phyloP scores from a whole-genome alignment of 2,329 filamentous ascomycete species.

The Apiospora kogelbergensis region DNA sequence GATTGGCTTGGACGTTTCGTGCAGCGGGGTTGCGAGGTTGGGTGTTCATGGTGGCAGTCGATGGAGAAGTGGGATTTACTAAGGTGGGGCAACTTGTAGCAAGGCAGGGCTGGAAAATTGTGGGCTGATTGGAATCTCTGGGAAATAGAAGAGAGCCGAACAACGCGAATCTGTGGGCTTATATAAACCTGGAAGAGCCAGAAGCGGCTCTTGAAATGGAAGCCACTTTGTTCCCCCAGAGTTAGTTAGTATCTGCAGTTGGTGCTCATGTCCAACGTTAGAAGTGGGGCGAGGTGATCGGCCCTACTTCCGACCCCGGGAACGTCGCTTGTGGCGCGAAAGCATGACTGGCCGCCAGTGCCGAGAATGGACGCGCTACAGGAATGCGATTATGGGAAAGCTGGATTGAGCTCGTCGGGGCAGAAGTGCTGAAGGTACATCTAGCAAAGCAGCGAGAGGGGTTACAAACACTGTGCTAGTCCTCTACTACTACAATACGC shows the following conservation, averaged over 20 bases:
- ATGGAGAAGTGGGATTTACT: neutral
- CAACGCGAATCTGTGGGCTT: neutral
- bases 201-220: neutral
- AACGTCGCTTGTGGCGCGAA: neutral
- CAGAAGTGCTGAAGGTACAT: neutral
- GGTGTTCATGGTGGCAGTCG: constrained; percentile 17
- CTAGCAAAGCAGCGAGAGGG: neutral
- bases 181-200: neutral
- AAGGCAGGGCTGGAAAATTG: neutral
- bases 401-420: neutral
- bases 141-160: neutral
- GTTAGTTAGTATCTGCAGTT: neutral
- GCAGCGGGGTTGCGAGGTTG: no score
- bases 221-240: neutral
- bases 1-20: no score
- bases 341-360: neutral
- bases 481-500: neutral
- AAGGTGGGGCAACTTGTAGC: neutral
- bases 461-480: neutral
- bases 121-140: neutral
- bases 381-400: neutral
- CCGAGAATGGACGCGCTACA: neutral
- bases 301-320: neutral
- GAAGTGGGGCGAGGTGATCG: neutral
- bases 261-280: neutral